Evolutionary conservation across 192 early-diverging fungal species (phyloP), one percentile per base, ranked within the genome.

Genomic region (Diversispora eburnea): DNA sequence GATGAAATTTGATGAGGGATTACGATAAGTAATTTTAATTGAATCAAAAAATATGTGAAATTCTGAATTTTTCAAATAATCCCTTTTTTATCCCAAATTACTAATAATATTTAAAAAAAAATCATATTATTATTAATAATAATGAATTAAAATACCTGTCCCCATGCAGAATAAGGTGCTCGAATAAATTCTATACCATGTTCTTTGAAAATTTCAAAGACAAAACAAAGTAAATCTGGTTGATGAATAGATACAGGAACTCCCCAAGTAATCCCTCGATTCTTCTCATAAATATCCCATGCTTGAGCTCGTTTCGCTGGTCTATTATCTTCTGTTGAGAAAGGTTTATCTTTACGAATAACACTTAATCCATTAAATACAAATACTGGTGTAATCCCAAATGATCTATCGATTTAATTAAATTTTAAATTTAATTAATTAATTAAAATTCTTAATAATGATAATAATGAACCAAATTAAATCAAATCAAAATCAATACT

Each of bases 111-210:
- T 58, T 17, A 41, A 63, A 63, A 41, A 39, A 8, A 15, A 63
- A 58, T 13, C 20, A 63, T 15, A 19, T 20, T 51, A 51, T 54
- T 47, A 54, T 3, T 6, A 68, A 51, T 49, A 8, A 13, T 51
- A 51, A 51, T 51, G 49, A 51, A 68, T 33, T 33, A 51, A 20
- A n/a, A 69, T 80, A 84, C 85, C 79, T 94, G 92, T 60, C 85
- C 90, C 84, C 90, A 91, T 25, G 90, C 81, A 46, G 87, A 88
- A 74, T 94, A 94, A 48, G 92, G 92, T 20, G 92, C 92, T 39
- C 91, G 88, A 71, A 94, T 87, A 70, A 83, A 90, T 73, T 94
- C 91, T 43, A 88, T 81, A 7, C 85, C 83, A 60, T 89, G 79
- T 57, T 84, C 83, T 49, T 84, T 82, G 57, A 94, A 84, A 15